Evolutionary conservation across 2,329 filamentous ascomycete genomes (phyloP).

Genomic region (Diaporthe sp.): DNA sequence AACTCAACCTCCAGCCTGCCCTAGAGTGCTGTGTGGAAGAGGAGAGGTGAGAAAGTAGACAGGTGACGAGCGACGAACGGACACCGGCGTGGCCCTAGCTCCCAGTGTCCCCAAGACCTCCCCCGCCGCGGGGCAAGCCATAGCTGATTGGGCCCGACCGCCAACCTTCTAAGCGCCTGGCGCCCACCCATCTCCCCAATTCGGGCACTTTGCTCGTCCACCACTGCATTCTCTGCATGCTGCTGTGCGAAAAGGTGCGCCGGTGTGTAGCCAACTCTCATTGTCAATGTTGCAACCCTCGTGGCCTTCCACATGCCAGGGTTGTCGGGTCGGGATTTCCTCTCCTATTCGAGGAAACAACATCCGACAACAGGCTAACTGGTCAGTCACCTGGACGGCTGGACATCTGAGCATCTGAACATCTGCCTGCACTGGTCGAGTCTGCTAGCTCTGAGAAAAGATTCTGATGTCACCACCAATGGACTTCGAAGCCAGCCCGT

Average conservation of each 20-base stretch:
- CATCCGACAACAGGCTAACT: neutral
- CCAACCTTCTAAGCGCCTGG: slow-evolving; percentile 21
- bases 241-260: neutral
- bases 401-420: slow-evolving; percentile 5
- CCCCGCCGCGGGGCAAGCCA: neutral
- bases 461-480: neutral
- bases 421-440: slow-evolving; percentile 2
- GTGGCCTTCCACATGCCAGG: neutral
- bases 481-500: neutral
- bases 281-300: slow-evolving; percentile 9
- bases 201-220: neutral
- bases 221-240: slow-evolving; percentile 5
- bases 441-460: neutral
- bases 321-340: neutral
- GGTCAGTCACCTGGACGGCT: neutral
- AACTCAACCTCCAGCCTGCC: neutral
- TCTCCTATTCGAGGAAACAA: slow-evolving; percentile 2
- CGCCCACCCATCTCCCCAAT: slow-evolving; percentile 14
- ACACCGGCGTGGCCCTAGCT: slow-evolving; percentile 19
- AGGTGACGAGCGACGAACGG: slow-evolving; percentile 9
- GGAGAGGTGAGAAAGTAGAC: neutral
- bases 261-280: neutral
- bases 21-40: neutral
- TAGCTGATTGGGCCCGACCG: neutral
- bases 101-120: neutral